phyloP scores from a whole-genome alignment of 1,284 basidiomycete genomes.

The Trametes sp. region DNA sequence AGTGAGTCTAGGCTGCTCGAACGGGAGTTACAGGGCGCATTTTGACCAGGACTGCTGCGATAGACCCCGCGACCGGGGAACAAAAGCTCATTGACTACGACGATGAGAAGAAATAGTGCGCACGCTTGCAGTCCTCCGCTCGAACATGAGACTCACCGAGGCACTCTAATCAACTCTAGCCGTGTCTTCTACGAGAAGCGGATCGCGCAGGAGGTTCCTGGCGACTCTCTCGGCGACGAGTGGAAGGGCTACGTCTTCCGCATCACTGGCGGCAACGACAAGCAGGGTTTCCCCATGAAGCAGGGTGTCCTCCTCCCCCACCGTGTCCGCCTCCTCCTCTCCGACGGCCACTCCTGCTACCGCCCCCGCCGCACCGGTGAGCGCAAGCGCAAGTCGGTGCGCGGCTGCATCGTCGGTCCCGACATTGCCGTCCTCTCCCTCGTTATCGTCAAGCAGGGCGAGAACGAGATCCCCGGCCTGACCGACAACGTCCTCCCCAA shows the following conservation, averaged over 20 bases:
- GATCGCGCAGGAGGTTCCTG: conserved; percentile 94
- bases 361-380: conserved; percentile 93
- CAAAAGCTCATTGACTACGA: conserved; percentile 97
- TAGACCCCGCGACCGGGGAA: conserved; percentile 93
- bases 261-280: conserved; percentile 97
- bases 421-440: conserved; percentile 96
- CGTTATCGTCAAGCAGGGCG: conserved; percentile 98
- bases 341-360: conserved; percentile 98
- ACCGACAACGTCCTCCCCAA: conserved; percentile 96
- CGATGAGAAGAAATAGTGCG: conserved; percentile 90
- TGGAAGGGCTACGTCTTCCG: conserved; percentile 98
- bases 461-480: conserved; percentile 89
- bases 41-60: conserved; percentile 26
- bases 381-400: conserved; percentile 98
- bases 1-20: conserved; percentile 61
- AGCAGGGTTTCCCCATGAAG: conserved; percentile 99
- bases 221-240: conserved; percentile 93
- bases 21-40: conserved; percentile 10
- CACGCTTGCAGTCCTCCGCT: background rate
- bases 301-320: conserved; percentile 96
- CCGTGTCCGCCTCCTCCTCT: conserved; percentile 94
- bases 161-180: conserved; percentile 48
- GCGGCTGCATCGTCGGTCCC: conserved; percentile 96
- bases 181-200: conserved; percentile 97
- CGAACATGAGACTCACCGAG: conserved; percentile 5